phyloP scores from a whole-genome alignment of 2,329 filamentous ascomycete genomes.

The Calonectria multiphialidica region DNA sequence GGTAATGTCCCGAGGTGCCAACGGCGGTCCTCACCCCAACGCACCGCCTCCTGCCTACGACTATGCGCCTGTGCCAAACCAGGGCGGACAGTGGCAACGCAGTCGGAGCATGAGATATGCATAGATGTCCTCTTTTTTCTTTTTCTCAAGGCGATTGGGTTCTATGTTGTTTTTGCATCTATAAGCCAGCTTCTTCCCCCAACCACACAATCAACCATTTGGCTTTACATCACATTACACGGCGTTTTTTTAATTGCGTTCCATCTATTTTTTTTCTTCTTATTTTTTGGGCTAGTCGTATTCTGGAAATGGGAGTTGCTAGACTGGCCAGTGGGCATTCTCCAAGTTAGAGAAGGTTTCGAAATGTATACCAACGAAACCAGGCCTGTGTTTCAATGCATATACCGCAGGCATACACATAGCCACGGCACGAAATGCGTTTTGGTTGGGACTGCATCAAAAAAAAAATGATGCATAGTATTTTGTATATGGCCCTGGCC shows the following conservation, averaged over 20 bases:
- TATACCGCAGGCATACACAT: background rate
- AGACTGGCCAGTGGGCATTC: background rate
- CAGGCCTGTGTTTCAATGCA: background rate
- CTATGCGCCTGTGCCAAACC: slow-evolving; percentile 34
- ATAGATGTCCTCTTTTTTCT: slow-evolving; percentile 27
- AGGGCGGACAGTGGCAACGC: slow-evolving; percentile 33
- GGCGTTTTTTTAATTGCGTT: slow-evolving; percentile 34
- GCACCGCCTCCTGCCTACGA: slow-evolving; percentile 34
- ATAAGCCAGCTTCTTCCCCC: background rate
- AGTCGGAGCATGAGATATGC: slow-evolving; percentile 47
- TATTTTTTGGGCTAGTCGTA: background rate
- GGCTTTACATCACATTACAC: slow-evolving; percentile 30
- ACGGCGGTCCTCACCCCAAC: slow-evolving; percentile 28
- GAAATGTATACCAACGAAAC: too few species aligned
- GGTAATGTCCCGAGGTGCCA: slow-evolving; percentile 33
- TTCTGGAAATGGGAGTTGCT: background rate
- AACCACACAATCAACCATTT: background rate
- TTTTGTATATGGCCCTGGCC: background rate
- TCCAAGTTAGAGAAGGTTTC: background rate
- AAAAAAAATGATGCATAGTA: background rate
- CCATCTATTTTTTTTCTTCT: background rate
- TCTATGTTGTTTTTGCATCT: background rate
- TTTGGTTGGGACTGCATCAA: background rate
- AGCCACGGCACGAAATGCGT: background rate
- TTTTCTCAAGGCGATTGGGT: background rate